These are phyloP conservation scores for Podospora conica DNA, from an alignment of 495 filamentous ascomycete genomes.

Conservation along the genomic window DNA sequence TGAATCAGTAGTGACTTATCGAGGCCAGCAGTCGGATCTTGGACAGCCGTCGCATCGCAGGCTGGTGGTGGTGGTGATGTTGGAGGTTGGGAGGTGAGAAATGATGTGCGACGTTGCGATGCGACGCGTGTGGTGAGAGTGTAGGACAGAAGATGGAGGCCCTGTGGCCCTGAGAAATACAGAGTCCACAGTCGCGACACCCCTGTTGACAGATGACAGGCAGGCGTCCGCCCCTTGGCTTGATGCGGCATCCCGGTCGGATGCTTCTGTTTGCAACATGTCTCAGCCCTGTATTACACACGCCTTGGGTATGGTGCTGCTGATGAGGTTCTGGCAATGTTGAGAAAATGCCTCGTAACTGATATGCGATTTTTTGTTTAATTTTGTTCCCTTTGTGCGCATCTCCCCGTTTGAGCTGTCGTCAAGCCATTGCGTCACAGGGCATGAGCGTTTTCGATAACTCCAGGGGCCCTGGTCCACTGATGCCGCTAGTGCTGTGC, in stretches of 20 bases:
- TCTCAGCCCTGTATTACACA: background rate
- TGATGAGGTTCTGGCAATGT: too few relatives aligned
- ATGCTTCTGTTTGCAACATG: background rate
- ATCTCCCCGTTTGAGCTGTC: background rate
- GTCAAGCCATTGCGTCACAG: background rate
- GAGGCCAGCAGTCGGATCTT: background rate
- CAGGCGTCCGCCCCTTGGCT: background rate
- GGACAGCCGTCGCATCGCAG: background rate
- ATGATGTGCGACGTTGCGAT: background rate
- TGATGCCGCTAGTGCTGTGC: background rate
- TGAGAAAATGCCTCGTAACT: too few relatives aligned
- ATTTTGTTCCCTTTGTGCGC: background rate
- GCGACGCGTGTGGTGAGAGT: background rate
- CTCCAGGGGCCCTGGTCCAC: background rate
- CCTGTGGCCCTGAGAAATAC: background rate
- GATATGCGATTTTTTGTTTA: too few relatives aligned
- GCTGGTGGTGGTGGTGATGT: background rate
- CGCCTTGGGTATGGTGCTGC: too few relatives aligned
- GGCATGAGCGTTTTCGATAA: background rate
- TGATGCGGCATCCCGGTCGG: background rate
- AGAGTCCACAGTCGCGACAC: too few relatives aligned
- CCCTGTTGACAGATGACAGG: background rate
- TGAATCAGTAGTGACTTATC: background rate
- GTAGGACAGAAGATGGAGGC: background rate
- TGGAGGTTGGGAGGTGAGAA: background rate